Evolutionary conservation across 139 green algal species (phyloP), one percentile per base, ranked within the genome.

Genomic region (Micractinium conductrix): DNA sequence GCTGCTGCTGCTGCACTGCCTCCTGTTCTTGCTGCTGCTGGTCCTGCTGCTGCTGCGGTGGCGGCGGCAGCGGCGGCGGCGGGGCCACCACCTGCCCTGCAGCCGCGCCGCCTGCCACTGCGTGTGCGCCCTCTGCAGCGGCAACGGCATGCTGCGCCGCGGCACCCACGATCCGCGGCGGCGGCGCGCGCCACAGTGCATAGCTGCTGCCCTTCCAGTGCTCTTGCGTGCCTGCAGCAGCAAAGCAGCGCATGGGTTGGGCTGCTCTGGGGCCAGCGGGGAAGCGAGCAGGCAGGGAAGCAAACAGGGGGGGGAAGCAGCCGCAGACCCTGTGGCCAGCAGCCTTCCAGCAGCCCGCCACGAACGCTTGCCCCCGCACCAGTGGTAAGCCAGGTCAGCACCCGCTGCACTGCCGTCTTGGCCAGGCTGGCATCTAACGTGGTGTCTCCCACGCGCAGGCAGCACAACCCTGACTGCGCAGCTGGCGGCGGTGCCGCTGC

Each of bases 151-250:
- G 33, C 42, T 33, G n/a, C 33, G 35, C 65, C 33, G 35, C 33
- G 10, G 33, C 12, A 3, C n/a, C n/a, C 14, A 28, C n/a, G 33
- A 22, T 21, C 53, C 24, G 53, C 53, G 33, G 43, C 70, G 33
- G 42, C 42, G 42, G 24, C 42, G 70, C 43, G 10, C 70, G 70
- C 70, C 70, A 78, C 70, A 40, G 70, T 35, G 70, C 45, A 12
- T 78, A 78, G 42, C 35, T 78, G 70, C 70, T 78, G 70, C 7
- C 70, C 1, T 43, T 26, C 70, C 70, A 78, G 70, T 78, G 19
- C 70, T 78, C 70, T 43, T 78, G 70, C 22, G 44, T 37, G 24
- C 70, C 70, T 2, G n/a, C n/a, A n/a, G n/a, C n/a, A n/a, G n/a
- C n/a, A n/a, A n/a, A n/a, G n/a, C n/a, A n/a, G n/a, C n/a, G n/a